A percentile compares a stretch with the other conserved stretches of the same genome.
phyloP scores from a whole-genome alignment of 2,329 filamentous ascomycete genomes.

The Colletotrichum ledebouriae region DNA sequence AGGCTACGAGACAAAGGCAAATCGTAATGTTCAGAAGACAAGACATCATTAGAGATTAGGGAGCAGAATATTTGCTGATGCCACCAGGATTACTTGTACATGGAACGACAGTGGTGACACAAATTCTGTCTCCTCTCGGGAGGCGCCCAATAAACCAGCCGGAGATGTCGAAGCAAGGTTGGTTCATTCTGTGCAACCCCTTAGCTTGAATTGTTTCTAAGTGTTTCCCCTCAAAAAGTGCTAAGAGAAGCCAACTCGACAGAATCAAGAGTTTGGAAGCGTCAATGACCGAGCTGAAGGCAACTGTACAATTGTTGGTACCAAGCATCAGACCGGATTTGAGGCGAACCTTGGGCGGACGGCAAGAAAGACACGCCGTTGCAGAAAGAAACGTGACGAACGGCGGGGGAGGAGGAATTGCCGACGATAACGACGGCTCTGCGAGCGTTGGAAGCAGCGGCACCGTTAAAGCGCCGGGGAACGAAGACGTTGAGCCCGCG shows the following conservation, averaged over 20 bases:
- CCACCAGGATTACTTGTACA: conserved; percentile 32
- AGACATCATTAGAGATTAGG: neutral
- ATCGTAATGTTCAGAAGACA: too few relatives aligned
- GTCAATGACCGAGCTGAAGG: conserved; percentile 31
- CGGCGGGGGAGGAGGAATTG: neutral
- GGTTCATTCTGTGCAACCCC: neutral
- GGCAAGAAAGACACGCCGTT: conserved; percentile 3
- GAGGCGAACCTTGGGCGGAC: conserved; percentile 1
- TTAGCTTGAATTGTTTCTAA: neutral
- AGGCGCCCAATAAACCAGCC: conserved; percentile 18
- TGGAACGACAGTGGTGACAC: conserved; percentile 42
- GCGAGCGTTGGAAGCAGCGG: neutral
- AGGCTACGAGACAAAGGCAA: neutral
- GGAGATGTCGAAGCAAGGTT: conserved; percentile 32
- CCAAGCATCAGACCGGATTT: conserved; percentile 24
- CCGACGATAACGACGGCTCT: conserved; percentile 4
- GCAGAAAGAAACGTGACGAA: conserved; percentile 11
- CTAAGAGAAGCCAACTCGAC: conserved; percentile 3
- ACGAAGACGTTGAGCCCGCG: conserved; percentile 37
- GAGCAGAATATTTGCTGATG: neutral
- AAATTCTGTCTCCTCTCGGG: conserved; percentile 30
- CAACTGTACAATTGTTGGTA: conserved; percentile 33
- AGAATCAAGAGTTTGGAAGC: conserved; percentile 36
- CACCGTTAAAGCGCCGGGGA: neutral
- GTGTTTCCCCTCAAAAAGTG: neutral